Evolutionary conservation across 768 basidiomycete species (phyloP).

Genomic region (Chalciporus sphaerocephalus): DNA sequence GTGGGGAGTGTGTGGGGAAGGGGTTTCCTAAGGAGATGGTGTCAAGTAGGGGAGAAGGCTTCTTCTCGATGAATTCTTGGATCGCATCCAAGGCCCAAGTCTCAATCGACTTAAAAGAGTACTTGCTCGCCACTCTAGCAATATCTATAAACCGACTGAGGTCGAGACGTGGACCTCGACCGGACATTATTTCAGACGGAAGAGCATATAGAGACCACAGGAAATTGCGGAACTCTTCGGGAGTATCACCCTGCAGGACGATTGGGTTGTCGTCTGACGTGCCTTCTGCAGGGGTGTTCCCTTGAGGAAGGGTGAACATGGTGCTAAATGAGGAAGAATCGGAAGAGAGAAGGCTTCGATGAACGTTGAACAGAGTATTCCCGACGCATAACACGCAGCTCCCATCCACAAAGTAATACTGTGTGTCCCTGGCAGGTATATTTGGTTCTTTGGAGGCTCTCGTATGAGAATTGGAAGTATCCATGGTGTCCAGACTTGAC

Average conservation of each 20-base stretch:
- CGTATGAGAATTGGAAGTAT: not conserved
- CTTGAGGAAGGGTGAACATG: constrained; percentile 67
- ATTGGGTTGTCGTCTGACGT: constrained; percentile 62
- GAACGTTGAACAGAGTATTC: constrained; percentile 67
- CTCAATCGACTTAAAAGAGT: constrained; percentile 68
- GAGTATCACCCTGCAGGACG: constrained; percentile 55
- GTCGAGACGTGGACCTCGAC: constrained; percentile 46
- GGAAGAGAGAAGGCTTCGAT: constrained; percentile 54
- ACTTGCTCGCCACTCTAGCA: constrained; percentile 65
- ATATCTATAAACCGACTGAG: constrained; percentile 57
- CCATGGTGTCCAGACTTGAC: constrained; percentile 1
- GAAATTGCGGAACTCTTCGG: constrained; percentile 65
- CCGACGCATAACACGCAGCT: constrained; percentile 62
- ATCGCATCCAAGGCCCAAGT: constrained; percentile 75
- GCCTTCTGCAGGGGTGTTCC: constrained; percentile 49
- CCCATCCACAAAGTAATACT: constrained; percentile 64
- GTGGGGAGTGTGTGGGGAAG: constrained; percentile 24
- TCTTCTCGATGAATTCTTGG: constrained; percentile 59
- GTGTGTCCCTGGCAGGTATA: constrained; percentile 38
- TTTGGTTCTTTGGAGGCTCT: constrained; percentile 9
- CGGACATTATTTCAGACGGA: constrained; percentile 54
- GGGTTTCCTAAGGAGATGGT: constrained; percentile 34
- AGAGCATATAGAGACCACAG: constrained; percentile 74
- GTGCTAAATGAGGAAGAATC: constrained; percentile 62
- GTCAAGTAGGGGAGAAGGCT: constrained; percentile 49